Base-by-base conservation (phyloP, 495 filamentous ascomycete species). In the Aspergillus sclerotiicarbonarius region DNA sequence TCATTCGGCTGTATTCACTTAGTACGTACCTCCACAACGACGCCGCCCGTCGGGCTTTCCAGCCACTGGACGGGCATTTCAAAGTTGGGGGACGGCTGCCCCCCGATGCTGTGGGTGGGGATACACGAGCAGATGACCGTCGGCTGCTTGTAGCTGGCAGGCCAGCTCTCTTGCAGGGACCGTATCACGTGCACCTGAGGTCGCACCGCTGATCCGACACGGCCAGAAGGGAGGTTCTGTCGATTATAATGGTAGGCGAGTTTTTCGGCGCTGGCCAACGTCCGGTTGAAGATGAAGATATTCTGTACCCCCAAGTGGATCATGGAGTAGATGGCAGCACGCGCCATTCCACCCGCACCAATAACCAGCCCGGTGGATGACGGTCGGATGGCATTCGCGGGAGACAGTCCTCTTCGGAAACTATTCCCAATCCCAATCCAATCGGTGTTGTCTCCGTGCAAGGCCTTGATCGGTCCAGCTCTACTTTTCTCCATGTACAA, bases 381-480 rank as follows among this genome's bases (percentile, higher is more conserved):
- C 0, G 81, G 82, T n/a, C 85, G 84, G 0, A 91, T 82, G 15
- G 84, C 86, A 70, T 93, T 92, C 4, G 85, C 80, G 5, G 89
- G 90, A 25, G 89, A 91, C 30, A 92, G 82, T 31, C 88, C 88
- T 39, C 88, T 80, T 6, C 85, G 81, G 41, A 91, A 79, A 59
- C 87, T 90, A 20, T 80, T 78, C 54, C 79, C 71, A 20, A 92
- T 89, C n/a, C 88, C 85, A 49, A 88, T 88, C 87, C 89, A 93
- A 71, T 92, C 89, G 0, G 88, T 92, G 65, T 93, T 93, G 58
- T 92, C 88, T 10, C 90, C 90, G 58, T 90, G 89, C 13, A 91
- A 80, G 4, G 80, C 85, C 55, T 78, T 77, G 13, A 88, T 78
- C 0, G 82, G 73, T 0, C 89, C 88, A 7, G 84, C 76, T 47